phyloP scores from a whole-genome alignment of 1,284 basidiomycete species.

The Ustilago cynodontis region DNA sequence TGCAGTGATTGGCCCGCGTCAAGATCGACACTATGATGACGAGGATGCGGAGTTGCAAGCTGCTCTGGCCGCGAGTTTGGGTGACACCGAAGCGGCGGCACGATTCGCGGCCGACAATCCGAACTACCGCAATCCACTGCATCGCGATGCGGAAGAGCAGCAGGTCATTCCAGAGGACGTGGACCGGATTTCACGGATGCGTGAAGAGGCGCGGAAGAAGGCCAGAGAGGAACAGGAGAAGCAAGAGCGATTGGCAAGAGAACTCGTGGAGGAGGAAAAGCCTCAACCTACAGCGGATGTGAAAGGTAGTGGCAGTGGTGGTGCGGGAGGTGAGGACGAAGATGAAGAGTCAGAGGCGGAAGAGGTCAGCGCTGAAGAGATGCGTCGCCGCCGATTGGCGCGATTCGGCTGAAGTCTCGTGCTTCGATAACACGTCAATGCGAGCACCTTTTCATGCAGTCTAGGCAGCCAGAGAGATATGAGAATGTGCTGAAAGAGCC shows the following conservation, averaged over 20 bases:
- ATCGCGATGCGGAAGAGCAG: constrained; percentile 23
- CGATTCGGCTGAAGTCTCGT: constrained; percentile 38
- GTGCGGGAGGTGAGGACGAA: constrained; percentile 47
- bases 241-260: constrained; percentile 34
- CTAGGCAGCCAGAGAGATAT: neutral
- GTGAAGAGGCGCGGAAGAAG: constrained; percentile 53
- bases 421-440: neutral
- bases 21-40: constrained; percentile 60
- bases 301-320: constrained; percentile 4
- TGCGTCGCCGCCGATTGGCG: constrained; percentile 52
- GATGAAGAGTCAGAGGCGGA: constrained; percentile 54
- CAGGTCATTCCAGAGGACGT: constrained; percentile 56
- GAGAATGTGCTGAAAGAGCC: neutral
- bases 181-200: constrained; percentile 51
- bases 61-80: constrained; percentile 60
- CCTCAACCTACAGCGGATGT: neutral
- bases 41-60: constrained; percentile 64
- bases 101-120: constrained; percentile 27
- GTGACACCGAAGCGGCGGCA: constrained; percentile 42
- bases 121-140: neutral
- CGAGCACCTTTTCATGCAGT: neutral
- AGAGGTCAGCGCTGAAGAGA: constrained; percentile 58
- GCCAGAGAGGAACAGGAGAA: constrained; percentile 44
- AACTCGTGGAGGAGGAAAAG: constrained; percentile 19
- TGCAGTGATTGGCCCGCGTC: constrained; percentile 42